These are phyloP conservation scores for Emericellopsis atlantica DNA, from an alignment of 2,329 filamentous ascomycete species.

Conservation along the genomic window DNA sequence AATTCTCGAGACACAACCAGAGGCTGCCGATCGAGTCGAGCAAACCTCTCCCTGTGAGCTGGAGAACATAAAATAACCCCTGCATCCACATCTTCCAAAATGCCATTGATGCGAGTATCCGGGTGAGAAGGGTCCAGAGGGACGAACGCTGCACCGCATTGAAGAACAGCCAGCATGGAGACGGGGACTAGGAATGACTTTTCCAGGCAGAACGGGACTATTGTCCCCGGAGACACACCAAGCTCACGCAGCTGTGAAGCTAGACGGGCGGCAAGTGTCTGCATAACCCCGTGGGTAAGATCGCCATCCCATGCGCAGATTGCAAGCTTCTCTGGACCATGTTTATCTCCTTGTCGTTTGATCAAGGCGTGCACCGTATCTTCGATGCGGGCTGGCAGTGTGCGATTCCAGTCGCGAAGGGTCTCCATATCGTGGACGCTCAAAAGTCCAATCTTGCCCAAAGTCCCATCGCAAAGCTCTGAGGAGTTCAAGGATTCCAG, in stretches of 20 bases:
- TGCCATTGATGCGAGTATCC: neutral
- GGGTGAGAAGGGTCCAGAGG: constrained; percentile 12
- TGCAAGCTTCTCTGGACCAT: constrained; percentile 3
- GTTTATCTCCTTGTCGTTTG: constrained; percentile 17
- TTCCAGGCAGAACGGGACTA: constrained; percentile 9
- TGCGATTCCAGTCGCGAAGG: neutral
- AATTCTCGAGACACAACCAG: neutral
- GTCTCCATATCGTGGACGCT: neutral
- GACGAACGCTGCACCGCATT: constrained; percentile 14
- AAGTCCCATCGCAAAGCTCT: neutral
- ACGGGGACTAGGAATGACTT: neutral
- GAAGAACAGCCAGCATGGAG: constrained; percentile 16
- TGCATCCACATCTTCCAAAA: constrained; percentile 1
- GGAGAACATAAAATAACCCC: constrained; percentile 3
- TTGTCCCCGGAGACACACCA: neutral
- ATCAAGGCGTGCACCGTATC: constrained; percentile 28
- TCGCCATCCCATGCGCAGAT: constrained; percentile 13
- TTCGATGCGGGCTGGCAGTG: neutral
- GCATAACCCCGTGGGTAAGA: constrained; percentile 10
- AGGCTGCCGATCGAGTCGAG: neutral
- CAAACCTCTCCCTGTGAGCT: neutral
- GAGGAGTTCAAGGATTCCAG: neutral
- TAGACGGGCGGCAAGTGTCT: constrained; percentile 7
- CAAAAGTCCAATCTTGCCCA: neutral
- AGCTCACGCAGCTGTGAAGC: constrained; percentile 4